These are phyloP conservation scores for Brassica incana DNA, from an alignment of 345 rosid genomes.

Conservation along the genomic window DNA sequence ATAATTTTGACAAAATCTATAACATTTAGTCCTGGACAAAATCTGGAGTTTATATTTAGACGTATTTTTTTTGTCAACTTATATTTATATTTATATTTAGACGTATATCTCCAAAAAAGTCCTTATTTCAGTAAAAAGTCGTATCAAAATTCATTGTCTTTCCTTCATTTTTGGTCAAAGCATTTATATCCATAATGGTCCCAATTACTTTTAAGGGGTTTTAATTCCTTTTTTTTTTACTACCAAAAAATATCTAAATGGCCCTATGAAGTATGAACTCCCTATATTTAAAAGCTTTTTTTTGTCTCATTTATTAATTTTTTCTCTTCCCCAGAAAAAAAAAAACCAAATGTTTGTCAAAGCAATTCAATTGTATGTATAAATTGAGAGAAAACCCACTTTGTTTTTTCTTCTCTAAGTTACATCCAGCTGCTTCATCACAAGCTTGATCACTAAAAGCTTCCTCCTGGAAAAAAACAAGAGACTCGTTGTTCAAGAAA, in stretches of 20 bases:
- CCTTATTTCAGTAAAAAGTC: neutral
- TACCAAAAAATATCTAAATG: neutral
- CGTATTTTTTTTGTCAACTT: neutral
- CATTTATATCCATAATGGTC: neutral
- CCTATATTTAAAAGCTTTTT: neutral
- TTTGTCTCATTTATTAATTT: neutral
- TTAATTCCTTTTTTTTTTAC: neutral
- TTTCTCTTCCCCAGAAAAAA: neutral
- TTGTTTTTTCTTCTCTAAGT: neutral
- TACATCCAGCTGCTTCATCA: neutral
- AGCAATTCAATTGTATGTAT: neutral
- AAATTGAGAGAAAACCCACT: neutral
- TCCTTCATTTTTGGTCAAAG: neutral
- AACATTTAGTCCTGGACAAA: neutral
- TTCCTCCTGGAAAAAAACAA: neutral
- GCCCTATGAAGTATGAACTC: neutral
- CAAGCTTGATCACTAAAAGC: no score
- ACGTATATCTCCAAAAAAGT: neutral
- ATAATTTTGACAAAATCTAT: neutral
- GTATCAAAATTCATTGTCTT: neutral
- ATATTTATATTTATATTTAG: neutral
- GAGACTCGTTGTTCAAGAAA: slow-evolving; percentile 15
- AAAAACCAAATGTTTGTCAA: neutral
- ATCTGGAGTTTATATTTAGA: slow-evolving; percentile 5
- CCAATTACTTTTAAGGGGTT: neutral